Base-by-base conservation (phyloP, 2,329 filamentous ascomycete genomes). In the Epichloe festucae region DNA sequence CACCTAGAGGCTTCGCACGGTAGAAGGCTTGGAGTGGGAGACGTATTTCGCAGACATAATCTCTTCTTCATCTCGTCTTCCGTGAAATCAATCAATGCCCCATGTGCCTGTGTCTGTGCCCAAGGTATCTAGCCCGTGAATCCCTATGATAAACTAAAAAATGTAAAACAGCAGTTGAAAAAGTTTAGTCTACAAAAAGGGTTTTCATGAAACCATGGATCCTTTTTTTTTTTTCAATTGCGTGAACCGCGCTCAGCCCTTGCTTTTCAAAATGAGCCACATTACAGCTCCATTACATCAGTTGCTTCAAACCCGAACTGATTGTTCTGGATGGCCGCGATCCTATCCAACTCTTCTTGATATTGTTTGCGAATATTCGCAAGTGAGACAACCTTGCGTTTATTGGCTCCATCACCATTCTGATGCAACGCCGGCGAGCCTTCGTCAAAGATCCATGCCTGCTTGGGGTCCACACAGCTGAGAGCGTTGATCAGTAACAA, bases 401-500 rank as follows among this genome's bases (percentile, higher is more conserved):
- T 85, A 14, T 67, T 59, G 39, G 52, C 52, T 8, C 39, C 50
- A 8, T 53, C 54, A 4, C 55, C 58, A 38, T 58, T 58, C 17
- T 60, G 62, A 39, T 57, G 58, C n/a, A 54, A 52, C 5, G 52
- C 58, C 8, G 57, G 50, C 8, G 57, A 51, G 12, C 64, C 60
- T 49, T 68, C 63, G 65, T 66, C 61, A 47, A 79, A 82, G 64
- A 95, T 80, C 79, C 94, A 98, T 61, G 95, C 86, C 55, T 87
- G 81, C 58, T 78, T 81, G 53, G 82, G 74, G 47, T 87, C 82
- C 41, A 96, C 89, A 56, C 89, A 95, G 57, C 86, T 88, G 54
- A 98, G 74, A 1, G 89, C 84, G 65, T 98, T 98, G 71, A 98
- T 95, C 44, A 98, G 78, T 55, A 89, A 77, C n/a, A 97, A 72